Conservation (phyloP, 148 eudicot species). For the Vaccinium corymbosum region DNA sequence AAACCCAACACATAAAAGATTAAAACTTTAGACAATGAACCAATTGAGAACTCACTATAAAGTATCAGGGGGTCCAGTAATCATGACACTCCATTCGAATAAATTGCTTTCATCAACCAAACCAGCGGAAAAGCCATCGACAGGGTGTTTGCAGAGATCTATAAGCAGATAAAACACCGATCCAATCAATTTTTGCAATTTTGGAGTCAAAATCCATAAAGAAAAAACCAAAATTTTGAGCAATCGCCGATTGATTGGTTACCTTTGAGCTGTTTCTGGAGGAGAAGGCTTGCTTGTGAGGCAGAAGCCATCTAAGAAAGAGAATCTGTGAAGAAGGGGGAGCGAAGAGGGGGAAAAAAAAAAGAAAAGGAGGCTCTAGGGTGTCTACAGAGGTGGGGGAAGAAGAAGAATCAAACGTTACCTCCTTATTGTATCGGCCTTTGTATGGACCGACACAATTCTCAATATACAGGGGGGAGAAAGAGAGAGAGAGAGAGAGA, state of each 20-base stretch:
- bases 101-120: conserved; percentile 69
- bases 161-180: conserved; percentile 14
- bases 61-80: conserved; percentile 89
- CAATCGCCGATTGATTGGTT: background rate
- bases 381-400: background rate
- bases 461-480: background rate
- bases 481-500: background rate
- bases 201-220: background rate
- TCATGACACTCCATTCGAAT: conserved; percentile 82
- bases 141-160: conserved; percentile 83
- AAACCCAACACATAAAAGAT: background rate
- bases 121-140: conserved; percentile 94
- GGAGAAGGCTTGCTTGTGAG: conserved; percentile 58
- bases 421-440: background rate
- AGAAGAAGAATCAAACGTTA: conserved; percentile 8
- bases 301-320: conserved; percentile 32
- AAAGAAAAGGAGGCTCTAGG: background rate
- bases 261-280: conserved; percentile 72
- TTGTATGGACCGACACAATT: background rate
- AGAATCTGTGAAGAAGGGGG: background rate
- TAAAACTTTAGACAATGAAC: background rate
- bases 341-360: background rate
- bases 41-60: conserved; percentile 52
- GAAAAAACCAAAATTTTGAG: conserved; percentile 14
- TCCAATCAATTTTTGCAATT: conserved; percentile 9